Evolutionary conservation across 257 asterid species (phyloP), one percentile per base, ranked within the genome.

Genomic region (Pogostemon cablin): DNA sequence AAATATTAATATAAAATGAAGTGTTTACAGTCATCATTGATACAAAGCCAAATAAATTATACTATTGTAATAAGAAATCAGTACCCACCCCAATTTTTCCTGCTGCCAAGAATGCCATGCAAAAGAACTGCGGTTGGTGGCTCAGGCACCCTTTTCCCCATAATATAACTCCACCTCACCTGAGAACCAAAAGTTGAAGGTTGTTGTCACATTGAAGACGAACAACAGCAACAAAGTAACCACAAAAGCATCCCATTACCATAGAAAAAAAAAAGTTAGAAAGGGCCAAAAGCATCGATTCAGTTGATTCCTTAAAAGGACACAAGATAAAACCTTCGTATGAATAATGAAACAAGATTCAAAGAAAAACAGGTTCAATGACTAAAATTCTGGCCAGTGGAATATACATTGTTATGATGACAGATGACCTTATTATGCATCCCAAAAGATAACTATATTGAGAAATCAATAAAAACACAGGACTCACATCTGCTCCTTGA

Each of bases 81-180:
- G 73, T 42, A 71, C 87, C 65, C 69, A 91, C 97, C 98, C 99
- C 96, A 93, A 67, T 93, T 93, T 85, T 93, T 93, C 86, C 99
- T 86, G 93, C 96, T 74, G 62, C 99, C 99, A 38, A 93, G 84
- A 81, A 93, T 93, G 67, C 99, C 99, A 81, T 93, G 99, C 85
- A 93, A 75, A 78, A 93, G 96, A 79, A 93, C 89, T 73, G 96
- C 98, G 62, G 98, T 93, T 67, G 96, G 99, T 38, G 99, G 98
- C 84, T 87, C 82, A 65, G 98, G 96, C 15, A 80, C 82, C 58
- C 93, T 75, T 80, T 80, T 85, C 78, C 81, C 85, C 87, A 81
- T 35, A 77, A 93, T 91, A 81, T 89, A 88, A 83, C 96, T 93
- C 99, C 99, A 93, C 66, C 90, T 85, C 66, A 89, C 97, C 98